These are phyloP conservation scores for Neonectria faginata DNA, from an alignment of 2,329 filamentous ascomycete genomes.

Conservation along the genomic window DNA sequence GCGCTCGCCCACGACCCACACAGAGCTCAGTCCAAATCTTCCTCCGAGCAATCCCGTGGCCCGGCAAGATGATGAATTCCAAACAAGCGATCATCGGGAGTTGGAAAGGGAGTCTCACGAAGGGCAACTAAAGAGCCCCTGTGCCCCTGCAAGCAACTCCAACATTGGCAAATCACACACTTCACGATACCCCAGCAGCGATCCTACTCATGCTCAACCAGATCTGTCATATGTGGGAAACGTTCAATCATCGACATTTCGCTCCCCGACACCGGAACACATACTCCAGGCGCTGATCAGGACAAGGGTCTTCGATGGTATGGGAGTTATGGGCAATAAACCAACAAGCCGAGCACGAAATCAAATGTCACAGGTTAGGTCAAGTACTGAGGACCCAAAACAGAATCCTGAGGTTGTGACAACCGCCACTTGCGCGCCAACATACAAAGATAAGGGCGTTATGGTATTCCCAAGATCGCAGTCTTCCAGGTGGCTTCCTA, in stretches of 20 bases:
- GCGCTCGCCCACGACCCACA: neutral
- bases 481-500: neutral
- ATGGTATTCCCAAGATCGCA: constrained; percentile 31
- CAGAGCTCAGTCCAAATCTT: neutral
- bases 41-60: neutral
- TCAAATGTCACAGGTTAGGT: neutral
- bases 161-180: neutral
- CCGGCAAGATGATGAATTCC: neutral
- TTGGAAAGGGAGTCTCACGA: neutral
- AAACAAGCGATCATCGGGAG: neutral
- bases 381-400: too few relatives aligned
- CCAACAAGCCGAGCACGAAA: neutral
- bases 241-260: neutral
- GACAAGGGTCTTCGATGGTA: constrained; percentile 39
- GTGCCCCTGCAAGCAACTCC: too few relatives aligned
- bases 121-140: neutral
- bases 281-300: constrained; percentile 31
- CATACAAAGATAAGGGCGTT: constrained; percentile 39
- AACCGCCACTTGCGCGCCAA: neutral
- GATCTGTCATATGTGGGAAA: neutral
- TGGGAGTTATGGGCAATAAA: constrained; percentile 4
- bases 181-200: neutral
- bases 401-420: neutral
- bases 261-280: constrained; percentile 7
- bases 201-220: neutral